A percentile compares a stretch with the other conserved stretches of the same genome.
Evolutionary conservation across 139 green algal genomes (phyloP).

Genomic region (Mychonastes homosphaera): DNA sequence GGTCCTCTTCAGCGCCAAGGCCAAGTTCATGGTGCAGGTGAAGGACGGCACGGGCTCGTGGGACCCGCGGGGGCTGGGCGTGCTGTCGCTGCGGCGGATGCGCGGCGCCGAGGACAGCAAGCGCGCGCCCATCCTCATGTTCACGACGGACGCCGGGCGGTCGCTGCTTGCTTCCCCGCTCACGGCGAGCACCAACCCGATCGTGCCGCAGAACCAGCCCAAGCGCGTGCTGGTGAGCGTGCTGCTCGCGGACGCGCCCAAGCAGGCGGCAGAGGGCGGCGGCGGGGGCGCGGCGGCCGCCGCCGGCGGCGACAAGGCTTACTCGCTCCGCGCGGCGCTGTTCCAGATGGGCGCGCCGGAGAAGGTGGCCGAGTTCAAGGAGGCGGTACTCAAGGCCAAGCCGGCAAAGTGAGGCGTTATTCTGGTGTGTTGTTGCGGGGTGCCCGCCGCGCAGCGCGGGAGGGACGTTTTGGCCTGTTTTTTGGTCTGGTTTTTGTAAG

Average conservation of each 20-base stretch:
- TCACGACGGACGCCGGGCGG: constrained; percentile 11
- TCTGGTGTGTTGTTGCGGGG: no score
- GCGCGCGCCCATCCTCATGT: constrained; percentile 1
- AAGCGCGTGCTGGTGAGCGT: background rate
- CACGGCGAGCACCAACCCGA: background rate
- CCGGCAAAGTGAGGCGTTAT: constrained; percentile 2
- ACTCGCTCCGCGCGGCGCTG: background rate
- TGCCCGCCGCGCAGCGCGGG: no score
- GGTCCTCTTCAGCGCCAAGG: constrained; percentile 12
- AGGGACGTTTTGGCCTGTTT: no score
- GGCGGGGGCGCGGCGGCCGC: no score
- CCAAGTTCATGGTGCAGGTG: background rate
- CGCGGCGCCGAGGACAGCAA: constrained; percentile 1
- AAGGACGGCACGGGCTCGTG: background rate
- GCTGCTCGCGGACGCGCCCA: background rate
- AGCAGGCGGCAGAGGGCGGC: no score
- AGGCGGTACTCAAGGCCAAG: constrained; percentile 7
- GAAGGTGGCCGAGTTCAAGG: constrained; percentile 1
- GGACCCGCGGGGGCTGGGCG: background rate
- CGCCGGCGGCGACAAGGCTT: no score
- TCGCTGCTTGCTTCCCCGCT: background rate
- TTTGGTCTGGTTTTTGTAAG: no score
- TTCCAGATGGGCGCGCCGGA: background rate
- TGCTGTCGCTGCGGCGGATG: constrained; percentile 1
- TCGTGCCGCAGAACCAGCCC: background rate